Base-by-base conservation (phyloP, 2,329 filamentous ascomycete genomes). In the Pezicula neosporulosa region DNA sequence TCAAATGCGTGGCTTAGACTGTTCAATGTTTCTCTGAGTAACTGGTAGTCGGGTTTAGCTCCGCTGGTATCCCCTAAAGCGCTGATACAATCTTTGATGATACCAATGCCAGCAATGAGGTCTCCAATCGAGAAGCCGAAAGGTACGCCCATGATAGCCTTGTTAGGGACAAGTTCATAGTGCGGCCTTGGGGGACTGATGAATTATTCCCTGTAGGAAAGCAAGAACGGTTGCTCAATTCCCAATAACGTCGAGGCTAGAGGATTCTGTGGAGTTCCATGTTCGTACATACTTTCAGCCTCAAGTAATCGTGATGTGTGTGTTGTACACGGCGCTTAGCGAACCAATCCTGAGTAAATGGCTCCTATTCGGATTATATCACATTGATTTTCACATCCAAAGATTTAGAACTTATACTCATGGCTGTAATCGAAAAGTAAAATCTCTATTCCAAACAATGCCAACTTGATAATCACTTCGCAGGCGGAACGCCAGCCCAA, bases 401-500 rank as follows among this genome's bases (percentile, higher is more conserved):
- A 21, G 3, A 21, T 21, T 21, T 21, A 21, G 21, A 21, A 21
- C 21, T 21, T 21, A 21, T 21, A 21, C 21, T 21, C 21, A 21
- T 21, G 3, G 21, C 21, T 21, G 21, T 21, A 21, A 21, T 21
- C 21, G 21, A 3, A 21, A 21, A 21, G 5, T 5, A 21, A 5
- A 21, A 21, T 21, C 5, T 21, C 21, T 21, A 30, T 30, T 30
- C 28, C 28, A 30, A 30, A 7, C 3, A 21, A 21, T 5, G 21
- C 3, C 3, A 21, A 21, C 21, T 21, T 5, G 5, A 21, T 5
- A 30, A 30, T 30, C 28, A 30, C 28, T 42, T 42, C n/a, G 15
- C 15, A 12, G 21, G n/a, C 10, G 38, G 38, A 48, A 44, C 65
- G 57, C 77, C 76, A 0, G 81, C 83, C 89, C 89, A 92, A 41